Evolutionary conservation across 345 rosid genomes (phyloP), one percentile per base, ranked within the genome.

Genomic region (Psidium guajava): DNA sequence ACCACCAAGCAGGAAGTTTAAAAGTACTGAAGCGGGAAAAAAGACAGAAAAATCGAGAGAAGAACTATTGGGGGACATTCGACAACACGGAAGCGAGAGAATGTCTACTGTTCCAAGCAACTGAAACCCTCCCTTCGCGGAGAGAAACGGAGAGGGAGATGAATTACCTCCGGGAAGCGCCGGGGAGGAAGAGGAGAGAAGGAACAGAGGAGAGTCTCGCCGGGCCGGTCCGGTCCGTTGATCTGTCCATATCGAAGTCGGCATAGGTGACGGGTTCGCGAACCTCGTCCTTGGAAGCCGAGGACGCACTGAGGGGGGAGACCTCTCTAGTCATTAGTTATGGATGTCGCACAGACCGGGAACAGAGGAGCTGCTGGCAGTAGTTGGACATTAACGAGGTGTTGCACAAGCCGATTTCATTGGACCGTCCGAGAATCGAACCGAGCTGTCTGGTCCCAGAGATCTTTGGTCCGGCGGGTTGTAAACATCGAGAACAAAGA

Each of bases 141-240:
- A 15, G 54, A 15, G 21, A 15, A 7, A 16, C 20, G 1, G 54
- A 1, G 54, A 18, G 57, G 11, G 42, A 64, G 77, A 32, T 32
- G 77, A 32, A 32, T 47, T 91, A 95, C 98, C 98, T 93, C 98
- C 98, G 32, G 98, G 98, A 87, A 97, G 95, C 82, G 96, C 88
- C 88, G 88, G 95, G 95, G 51, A 93, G 49, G 88, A 93, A 55
- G 27, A 88, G 98, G 96, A 87, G 86, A 82, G 88, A 97, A 89
- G 83, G 98, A 97, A 87, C 91, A 6, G 81, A 97, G 53, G 49
- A 94, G 61, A 15, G 95, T 92, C 92, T 94, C 95, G 32, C 42
- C 83, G 42, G 87, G 49, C 87, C 83, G 42, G 86, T 54, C 87
- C 83, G 42, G 86, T 54, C 87, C 87, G 55, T 56, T 52, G 54